phyloP scores from a whole-genome alignment of 116 monocot genomes.

The Papilionanthe hybrid region DNA sequence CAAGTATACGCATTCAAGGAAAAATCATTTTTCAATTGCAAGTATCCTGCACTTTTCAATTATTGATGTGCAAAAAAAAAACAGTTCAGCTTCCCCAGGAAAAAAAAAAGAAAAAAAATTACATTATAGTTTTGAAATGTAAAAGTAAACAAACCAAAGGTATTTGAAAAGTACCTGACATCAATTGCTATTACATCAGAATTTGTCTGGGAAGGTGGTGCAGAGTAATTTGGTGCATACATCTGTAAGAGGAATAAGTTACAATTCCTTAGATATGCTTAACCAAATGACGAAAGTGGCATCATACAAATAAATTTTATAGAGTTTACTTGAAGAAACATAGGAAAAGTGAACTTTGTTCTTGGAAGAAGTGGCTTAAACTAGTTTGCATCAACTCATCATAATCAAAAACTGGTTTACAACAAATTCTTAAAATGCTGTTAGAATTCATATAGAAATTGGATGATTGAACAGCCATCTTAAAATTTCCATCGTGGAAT shows the following conservation, averaged over 20 bases:
- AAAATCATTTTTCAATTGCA: background rate
- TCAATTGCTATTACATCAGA: slow-evolving; percentile 65
- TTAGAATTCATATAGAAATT: background rate
- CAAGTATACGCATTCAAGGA: background rate
- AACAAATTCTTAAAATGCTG: background rate
- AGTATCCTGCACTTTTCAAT: background rate
- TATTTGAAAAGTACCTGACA: slow-evolving; percentile 48
- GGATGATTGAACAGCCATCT: background rate
- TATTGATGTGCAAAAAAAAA: background rate
- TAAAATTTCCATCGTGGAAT: background rate
- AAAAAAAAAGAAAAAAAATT: background rate
- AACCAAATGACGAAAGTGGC: background rate
- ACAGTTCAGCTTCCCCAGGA: background rate
- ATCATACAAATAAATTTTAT: background rate
- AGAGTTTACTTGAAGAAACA: background rate
- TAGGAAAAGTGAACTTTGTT: background rate
- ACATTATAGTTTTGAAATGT: background rate
- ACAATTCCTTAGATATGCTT: background rate
- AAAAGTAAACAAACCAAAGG: slow-evolving; percentile 1
- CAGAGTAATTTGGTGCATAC: slow-evolving; percentile 66
- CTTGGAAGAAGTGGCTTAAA: background rate
- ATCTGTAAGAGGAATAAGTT: slow-evolving; percentile 29
- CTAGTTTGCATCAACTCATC: background rate
- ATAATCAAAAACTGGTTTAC: background rate
- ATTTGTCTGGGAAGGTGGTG: slow-evolving; percentile 40